A percentile compares a stretch with the other conserved stretches of the same genome.
Conservation (phyloP, 306 rosid species). For the Rosa lucieae region DNA sequence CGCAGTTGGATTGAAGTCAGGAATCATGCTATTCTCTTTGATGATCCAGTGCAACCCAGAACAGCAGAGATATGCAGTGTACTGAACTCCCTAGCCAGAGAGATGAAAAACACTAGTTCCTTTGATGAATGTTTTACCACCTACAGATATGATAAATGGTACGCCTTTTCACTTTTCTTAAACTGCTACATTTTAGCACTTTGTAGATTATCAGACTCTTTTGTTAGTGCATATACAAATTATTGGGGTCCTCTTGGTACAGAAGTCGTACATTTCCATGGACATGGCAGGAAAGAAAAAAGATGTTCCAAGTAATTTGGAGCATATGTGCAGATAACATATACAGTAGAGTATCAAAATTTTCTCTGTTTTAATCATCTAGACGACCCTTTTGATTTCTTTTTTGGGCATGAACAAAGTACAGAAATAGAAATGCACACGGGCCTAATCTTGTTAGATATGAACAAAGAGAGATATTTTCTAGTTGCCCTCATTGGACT, state of each 20-base stretch:
- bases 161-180: not conserved
- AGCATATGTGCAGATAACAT: not conserved
- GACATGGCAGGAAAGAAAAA: not conserved
- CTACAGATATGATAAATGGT: not conserved
- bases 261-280: not conserved
- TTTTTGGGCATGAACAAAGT: not conserved
- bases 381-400: not conserved
- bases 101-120: conserved; percentile 47
- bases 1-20: conserved; percentile 78
- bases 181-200: not conserved
- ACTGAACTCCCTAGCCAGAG: conserved; percentile 44
- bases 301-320: not conserved
- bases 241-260: not conserved
- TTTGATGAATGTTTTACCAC: conserved; percentile 9
- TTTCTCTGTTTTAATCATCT: conserved; percentile 3
- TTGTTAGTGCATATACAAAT: not conserved
- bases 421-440: not conserved
- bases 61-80: conserved; percentile 37
- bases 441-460: not conserved
- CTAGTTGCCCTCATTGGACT: not conserved
- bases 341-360: not conserved
- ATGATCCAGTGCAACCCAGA: conserved; percentile 47
- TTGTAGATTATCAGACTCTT: not conserved
- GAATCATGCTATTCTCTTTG: conserved; percentile 52
- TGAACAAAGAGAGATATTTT: not conserved